Percentiles rank a stretch among this genome's conserved stretches.
phyloP scores from a whole-genome alignment of 257 asterid genomes.

The Leptodermis oblonga region DNA sequence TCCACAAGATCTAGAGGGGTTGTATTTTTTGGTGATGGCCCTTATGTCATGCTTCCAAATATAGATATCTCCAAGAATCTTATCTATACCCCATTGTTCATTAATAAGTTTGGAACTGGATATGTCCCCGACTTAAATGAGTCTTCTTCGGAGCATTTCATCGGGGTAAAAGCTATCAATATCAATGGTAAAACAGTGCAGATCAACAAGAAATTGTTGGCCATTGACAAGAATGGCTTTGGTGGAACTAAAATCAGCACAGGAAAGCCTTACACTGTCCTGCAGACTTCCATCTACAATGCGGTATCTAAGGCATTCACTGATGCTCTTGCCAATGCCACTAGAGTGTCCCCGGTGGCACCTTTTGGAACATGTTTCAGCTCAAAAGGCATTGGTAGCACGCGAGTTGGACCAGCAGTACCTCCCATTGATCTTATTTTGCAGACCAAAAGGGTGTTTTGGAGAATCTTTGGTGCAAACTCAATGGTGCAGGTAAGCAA shows the following conservation, averaged over 20 bases:
- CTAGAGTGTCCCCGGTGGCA: constrained; percentile 10
- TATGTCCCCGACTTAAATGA: constrained; percentile 4
- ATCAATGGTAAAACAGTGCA: constrained; percentile 15
- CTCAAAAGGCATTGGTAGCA: background rate
- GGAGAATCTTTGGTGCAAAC: constrained; percentile 44
- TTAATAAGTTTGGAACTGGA: constrained; percentile 12
- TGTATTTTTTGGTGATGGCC: constrained; percentile 53
- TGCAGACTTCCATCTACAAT: constrained; percentile 20
- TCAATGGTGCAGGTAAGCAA: constrained; percentile 50
- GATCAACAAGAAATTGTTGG: constrained; percentile 8
- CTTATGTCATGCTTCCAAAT: too few relatives aligned
- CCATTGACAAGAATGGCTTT: constrained; percentile 7
- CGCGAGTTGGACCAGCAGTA: constrained; percentile 17
- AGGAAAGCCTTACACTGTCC: constrained; percentile 14
- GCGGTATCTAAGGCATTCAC: constrained; percentile 17
- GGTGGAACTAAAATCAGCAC: constrained; percentile 27
- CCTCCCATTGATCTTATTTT: constrained; percentile 28
- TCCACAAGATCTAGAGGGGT: constrained; percentile 37
- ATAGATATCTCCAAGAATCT: constrained; percentile 12
- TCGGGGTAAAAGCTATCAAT: constrained; percentile 19
- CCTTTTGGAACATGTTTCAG: constrained; percentile 24
- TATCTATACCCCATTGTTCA: constrained; percentile 11
- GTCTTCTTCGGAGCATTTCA: constrained; percentile 21
- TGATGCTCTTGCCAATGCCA: background rate
- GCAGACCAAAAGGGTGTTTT: constrained; percentile 16